Evolutionary conservation across 129 eudicot genomes (phyloP).

Genomic region (Flaveria trinervia): DNA sequence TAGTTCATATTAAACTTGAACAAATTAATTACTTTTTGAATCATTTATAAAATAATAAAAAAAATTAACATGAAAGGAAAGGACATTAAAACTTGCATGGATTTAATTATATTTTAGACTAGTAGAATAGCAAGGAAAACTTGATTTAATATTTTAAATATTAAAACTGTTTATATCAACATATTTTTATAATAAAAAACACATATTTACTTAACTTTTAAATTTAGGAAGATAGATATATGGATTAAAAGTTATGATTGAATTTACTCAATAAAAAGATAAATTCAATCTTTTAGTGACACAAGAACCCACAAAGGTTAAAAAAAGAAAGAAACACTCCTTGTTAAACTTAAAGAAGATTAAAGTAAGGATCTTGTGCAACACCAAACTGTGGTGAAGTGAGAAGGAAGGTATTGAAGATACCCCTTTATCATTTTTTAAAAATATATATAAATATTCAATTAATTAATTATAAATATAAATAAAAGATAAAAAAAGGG

Average conservation of each 20-base stretch:
- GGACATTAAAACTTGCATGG: not conserved
- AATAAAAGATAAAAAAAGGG: slow-evolving; percentile 6
- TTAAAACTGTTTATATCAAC: too few relatives aligned
- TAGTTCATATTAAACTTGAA: not conserved
- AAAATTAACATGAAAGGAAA: not conserved
- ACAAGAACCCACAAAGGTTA: slow-evolving; percentile 51
- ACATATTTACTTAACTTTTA: too few relatives aligned
- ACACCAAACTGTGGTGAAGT: slow-evolving; percentile 76
- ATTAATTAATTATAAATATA: not conserved
- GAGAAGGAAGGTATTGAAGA: slow-evolving; percentile 74
- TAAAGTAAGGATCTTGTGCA: slow-evolving; percentile 83
- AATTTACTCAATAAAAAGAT: slow-evolving; percentile 17
- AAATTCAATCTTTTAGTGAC: slow-evolving; percentile 33
- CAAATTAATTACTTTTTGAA: not conserved
- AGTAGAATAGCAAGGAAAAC: not conserved
- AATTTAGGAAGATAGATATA: not conserved
- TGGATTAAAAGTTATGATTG: not conserved
- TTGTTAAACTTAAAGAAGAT: slow-evolving; percentile 46
- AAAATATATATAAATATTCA: not conserved
- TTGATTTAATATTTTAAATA: too few relatives aligned
- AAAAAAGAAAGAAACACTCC: slow-evolving; percentile 34
- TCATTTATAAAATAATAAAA: not conserved
- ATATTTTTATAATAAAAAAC: too few relatives aligned
- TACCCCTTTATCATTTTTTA: slow-evolving; percentile 39
- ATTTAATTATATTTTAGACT: not conserved